Evolutionary conservation across 2,329 filamentous ascomycete species (phyloP).

Genomic region (Amauroascus niger): DNA sequence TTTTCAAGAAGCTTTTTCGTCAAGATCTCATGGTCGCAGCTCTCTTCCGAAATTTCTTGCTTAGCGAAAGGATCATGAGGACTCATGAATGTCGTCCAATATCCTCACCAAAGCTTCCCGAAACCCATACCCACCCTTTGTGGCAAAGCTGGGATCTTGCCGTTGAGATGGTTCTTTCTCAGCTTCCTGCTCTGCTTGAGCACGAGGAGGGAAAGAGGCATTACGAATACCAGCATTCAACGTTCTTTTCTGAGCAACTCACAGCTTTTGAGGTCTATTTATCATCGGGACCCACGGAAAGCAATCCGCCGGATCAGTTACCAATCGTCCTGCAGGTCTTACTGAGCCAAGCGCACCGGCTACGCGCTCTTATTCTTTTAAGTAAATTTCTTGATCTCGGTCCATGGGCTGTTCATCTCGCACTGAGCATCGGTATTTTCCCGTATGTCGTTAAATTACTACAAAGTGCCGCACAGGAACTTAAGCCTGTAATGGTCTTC

Average conservation of each 20-base stretch:
- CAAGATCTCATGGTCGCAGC: conserved; percentile 99
- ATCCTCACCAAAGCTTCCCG: conserved; percentile 81
- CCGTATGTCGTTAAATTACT: conserved; percentile 96
- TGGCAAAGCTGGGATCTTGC: conserved; percentile 98
- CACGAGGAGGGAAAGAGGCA: conserved; percentile 61
- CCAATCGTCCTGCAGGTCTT: conserved; percentile 94
- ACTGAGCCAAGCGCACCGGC: conserved; percentile 85
- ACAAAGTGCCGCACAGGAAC: conserved; percentile 84
- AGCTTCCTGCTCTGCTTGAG: conserved; percentile 73
- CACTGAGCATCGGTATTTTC: conserved; percentile 95
- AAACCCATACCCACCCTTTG: conserved; percentile 86
- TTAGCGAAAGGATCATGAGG: conserved; percentile 91
- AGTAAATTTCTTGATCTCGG: conserved; percentile 91
- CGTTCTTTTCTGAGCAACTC: conserved; percentile 93
- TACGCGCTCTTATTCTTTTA: conserved; percentile 80
- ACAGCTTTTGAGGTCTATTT: conserved; percentile 97
- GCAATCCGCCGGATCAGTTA: conserved; percentile 84
- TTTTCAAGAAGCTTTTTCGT: conserved; percentile 94
- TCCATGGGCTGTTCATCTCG: conserved; percentile 97
- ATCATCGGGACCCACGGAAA: conserved; percentile 67
- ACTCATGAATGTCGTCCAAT: conserved; percentile 93
- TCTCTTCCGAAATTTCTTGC: conserved; percentile 87
- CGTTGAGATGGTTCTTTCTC: conserved; percentile 85
- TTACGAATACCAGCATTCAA: conserved; percentile 90
- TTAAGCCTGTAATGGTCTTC: conserved; percentile 98